Conservation (phyloP, 1,139 yeast genomes). For the Debaryomycetaceae sp. region DNA sequence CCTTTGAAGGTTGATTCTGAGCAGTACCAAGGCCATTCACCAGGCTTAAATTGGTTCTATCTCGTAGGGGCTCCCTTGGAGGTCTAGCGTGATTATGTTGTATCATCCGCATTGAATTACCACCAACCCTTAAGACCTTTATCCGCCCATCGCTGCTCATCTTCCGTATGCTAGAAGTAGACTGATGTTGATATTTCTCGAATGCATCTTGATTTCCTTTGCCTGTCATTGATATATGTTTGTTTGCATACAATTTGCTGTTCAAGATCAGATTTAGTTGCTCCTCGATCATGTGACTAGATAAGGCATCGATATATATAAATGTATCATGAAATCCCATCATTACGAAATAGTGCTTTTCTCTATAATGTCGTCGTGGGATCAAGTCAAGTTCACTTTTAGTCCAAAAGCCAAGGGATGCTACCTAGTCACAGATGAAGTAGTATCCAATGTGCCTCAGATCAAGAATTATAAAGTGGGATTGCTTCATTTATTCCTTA, state of each 20-base stretch:
- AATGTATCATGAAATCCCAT: neutral
- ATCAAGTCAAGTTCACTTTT: conserved; percentile 54
- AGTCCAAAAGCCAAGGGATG: conserved; percentile 62
- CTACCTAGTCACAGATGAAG: conserved; percentile 68
- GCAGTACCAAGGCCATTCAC: neutral
- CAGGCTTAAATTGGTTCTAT: neutral
- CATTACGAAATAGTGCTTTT: neutral
- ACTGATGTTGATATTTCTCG: neutral
- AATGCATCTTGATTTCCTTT: neutral
- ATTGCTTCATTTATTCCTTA: conserved; percentile 60
- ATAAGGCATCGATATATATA: neutral
- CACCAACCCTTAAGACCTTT: neutral
- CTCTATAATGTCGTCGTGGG: conserved; percentile 36
- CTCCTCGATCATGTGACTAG: too few relatives aligned
- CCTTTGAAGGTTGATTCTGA: neutral
- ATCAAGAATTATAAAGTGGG: conserved; percentile 61
- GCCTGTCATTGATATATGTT: neutral
- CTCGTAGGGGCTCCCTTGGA: neutral
- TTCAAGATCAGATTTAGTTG: neutral
- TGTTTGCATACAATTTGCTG: neutral
- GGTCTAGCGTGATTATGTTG: neutral
- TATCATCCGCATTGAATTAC: neutral
- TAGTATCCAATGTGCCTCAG: conserved; percentile 54
- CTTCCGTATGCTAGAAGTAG: neutral
- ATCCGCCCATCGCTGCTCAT: neutral